Conservation (phyloP, 805 yeast species). For the Candida verbasci region DNA sequence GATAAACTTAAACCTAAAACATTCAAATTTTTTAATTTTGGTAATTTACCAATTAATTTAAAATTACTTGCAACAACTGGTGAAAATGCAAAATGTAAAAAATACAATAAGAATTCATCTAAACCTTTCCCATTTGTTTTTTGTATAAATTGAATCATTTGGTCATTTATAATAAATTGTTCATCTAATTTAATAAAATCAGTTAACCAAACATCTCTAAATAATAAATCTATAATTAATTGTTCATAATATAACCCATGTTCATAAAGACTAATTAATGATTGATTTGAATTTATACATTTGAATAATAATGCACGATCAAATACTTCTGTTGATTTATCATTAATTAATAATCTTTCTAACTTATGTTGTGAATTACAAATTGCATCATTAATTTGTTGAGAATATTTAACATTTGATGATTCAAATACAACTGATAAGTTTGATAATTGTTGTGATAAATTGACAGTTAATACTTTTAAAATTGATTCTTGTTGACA, state of each 20-base stretch:
- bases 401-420: conserved; percentile 4
- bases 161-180: conserved; percentile 5
- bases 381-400: conserved; percentile 4
- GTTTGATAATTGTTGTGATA: conserved; percentile 1
- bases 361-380: conserved; percentile 3
- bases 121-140: conserved; percentile 4
- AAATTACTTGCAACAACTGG: conserved; percentile 6
- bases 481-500: conserved; percentile 5
- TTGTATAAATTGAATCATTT: conserved; percentile 5
- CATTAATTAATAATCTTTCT: conserved; percentile 4
- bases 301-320: conserved; percentile 5
- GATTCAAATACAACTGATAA: conserved; percentile 4
- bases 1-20: conserved; percentile 5
- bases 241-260: conserved; percentile 5
- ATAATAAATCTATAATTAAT: conserved; percentile 4
- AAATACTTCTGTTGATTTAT: conserved; percentile 2
- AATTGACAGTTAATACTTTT: not conserved
- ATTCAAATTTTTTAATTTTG: conserved; percentile 6
- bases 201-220: conserved; percentile 3
- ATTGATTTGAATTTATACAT: conserved; percentile 5
- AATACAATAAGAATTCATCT: conserved; percentile 4
- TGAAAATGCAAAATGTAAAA: conserved; percentile 5
- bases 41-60: conserved; percentile 5
- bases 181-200: conserved; percentile 6
- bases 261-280: conserved; percentile 3